These are phyloP conservation scores for Ascochyta lentis DNA, from an alignment of 2,329 filamentous ascomycete genomes.

Conservation along the genomic window DNA sequence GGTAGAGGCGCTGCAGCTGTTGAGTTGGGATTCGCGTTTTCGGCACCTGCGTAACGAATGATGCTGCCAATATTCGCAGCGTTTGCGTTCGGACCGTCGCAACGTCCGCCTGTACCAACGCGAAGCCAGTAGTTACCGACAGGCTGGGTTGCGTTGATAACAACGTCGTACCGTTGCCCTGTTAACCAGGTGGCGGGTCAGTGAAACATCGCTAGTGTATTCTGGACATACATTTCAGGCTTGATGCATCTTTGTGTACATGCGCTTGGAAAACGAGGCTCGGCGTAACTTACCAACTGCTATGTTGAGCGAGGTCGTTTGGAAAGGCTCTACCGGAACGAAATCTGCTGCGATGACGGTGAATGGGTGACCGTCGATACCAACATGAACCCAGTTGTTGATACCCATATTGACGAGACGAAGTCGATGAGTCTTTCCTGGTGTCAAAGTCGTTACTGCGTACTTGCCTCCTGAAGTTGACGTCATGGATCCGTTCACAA, in stretches of 20 bases:
- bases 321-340: conserved; percentile 53
- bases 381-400: conserved; percentile 33
- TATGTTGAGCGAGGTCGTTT: conserved; percentile 44
- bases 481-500: conserved; percentile 64
- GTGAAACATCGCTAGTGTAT: conserved; percentile 25
- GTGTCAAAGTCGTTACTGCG: conserved; percentile 42
- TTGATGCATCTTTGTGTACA: conserved; percentile 8
- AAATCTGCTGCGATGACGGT: conserved; percentile 55
- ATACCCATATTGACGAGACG: conserved; percentile 51
- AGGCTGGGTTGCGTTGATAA: conserved; percentile 45
- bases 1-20: conserved; percentile 38
- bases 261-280: conserved; percentile 6
- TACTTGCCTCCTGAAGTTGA: conserved; percentile 41
- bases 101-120: conserved; percentile 44
- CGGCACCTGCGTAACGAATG: conserved; percentile 50
- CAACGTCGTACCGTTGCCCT: conserved; percentile 51
- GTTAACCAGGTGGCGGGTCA: conserved; percentile 22
- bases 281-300: conserved; percentile 41
- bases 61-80: conserved; percentile 50
- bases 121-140: conserved; percentile 47
- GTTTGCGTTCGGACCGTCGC: conserved; percentile 45
- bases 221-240: conserved; percentile 17
- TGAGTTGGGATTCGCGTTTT: conserved; percentile 38
- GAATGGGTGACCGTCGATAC: conserved; percentile 48
- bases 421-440: conserved; percentile 54